Evolutionary conservation across 2,329 filamentous ascomycete species (phyloP).

Genomic region (Pyricularia grisea): DNA sequence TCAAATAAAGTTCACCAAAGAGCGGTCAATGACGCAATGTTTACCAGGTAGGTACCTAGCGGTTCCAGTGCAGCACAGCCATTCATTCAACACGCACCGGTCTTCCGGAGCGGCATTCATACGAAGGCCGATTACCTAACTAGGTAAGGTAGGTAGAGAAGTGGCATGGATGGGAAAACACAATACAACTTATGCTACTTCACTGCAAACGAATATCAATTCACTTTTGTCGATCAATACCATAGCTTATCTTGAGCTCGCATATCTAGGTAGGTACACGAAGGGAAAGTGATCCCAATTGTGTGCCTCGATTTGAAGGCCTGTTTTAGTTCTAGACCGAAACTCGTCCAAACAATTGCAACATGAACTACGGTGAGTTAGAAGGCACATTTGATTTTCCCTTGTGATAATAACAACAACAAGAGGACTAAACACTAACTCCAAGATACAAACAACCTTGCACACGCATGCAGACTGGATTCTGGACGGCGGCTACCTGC

Average conservation of each 20-base stretch:
- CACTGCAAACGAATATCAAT: neutral
- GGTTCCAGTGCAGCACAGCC: neutral
- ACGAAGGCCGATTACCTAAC: neutral
- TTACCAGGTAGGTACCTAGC: neutral
- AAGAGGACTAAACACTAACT: neutral
- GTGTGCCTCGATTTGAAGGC: neutral
- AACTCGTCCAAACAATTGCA: neutral
- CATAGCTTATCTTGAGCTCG: neutral
- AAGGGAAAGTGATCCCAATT: neutral
- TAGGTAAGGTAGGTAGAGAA: too few relatives aligned
- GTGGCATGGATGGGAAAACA: neutral
- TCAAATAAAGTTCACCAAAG: neutral
- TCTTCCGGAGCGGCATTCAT: neutral
- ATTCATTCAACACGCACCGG: neutral
- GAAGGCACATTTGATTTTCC: neutral
- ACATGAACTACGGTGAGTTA: constrained; percentile 6
- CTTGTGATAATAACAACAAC: too few relatives aligned
- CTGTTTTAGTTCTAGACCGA: neutral
- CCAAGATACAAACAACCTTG: neutral
- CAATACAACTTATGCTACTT: neutral
- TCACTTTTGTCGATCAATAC: neutral
- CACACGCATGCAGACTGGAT: constrained; percentile 33
- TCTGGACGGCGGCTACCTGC: constrained; percentile 57
- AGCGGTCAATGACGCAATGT: neutral
- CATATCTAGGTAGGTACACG: neutral